Conservation (phyloP, 495 filamentous ascomycete species). For the Choiromyces venosus region DNA sequence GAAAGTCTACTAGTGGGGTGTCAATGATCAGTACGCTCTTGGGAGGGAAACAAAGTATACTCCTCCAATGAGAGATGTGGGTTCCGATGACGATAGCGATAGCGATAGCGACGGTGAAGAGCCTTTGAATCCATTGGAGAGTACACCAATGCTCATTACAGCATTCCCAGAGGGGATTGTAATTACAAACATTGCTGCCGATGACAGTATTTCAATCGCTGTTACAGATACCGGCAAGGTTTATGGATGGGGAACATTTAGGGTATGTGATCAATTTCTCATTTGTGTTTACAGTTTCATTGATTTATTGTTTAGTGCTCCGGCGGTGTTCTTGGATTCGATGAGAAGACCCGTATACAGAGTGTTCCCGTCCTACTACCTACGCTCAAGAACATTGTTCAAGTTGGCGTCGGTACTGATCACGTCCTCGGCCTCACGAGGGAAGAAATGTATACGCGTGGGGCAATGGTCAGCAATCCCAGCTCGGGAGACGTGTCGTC, state of each 20-base stretch:
- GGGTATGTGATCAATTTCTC: slow-evolving; percentile 47
- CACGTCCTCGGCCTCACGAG: slow-evolving; percentile 65
- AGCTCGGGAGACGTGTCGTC: slow-evolving; percentile 64
- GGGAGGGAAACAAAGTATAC: slow-evolving; percentile 57
- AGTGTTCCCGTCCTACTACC: slow-evolving; percentile 49
- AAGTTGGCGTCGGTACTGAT: slow-evolving; percentile 60
- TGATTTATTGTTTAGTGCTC: slow-evolving; percentile 45
- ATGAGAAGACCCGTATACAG: slow-evolving; percentile 43
- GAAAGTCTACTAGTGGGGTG: slow-evolving; percentile 64
- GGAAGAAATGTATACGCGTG: slow-evolving; percentile 62
- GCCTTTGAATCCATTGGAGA: slow-evolving; percentile 56
- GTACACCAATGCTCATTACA: slow-evolving; percentile 51
- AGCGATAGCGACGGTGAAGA: slow-evolving; percentile 49
- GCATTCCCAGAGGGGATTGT: slow-evolving; percentile 51
- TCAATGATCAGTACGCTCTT: slow-evolving; percentile 63
- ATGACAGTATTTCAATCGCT: slow-evolving; percentile 59
- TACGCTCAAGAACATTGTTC: slow-evolving; percentile 57
- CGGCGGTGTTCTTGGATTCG: slow-evolving; percentile 69
- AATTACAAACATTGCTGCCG: slow-evolving; percentile 57
- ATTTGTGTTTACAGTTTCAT: no score
- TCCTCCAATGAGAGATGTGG: slow-evolving; percentile 50
- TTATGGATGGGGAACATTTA: slow-evolving; percentile 70
- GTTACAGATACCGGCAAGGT: slow-evolving; percentile 60
- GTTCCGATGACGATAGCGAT: slow-evolving; percentile 48
- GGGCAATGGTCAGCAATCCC: slow-evolving; percentile 67